Evolutionary conservation across 331 rosid species (phyloP), one percentile per base, ranked within the genome.

Genomic region (Malus hybrid): DNA sequence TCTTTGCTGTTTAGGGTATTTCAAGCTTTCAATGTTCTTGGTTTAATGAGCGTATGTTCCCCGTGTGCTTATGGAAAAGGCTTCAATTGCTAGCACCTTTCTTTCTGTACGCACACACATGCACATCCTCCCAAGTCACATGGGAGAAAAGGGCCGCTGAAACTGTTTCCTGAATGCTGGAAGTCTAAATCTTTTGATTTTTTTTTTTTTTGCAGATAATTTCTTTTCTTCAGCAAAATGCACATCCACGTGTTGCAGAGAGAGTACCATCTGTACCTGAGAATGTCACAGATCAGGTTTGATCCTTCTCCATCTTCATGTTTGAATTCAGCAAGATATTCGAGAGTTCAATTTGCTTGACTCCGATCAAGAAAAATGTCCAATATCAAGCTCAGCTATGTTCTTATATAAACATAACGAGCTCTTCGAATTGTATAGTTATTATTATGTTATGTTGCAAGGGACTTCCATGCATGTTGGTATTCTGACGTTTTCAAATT

Each of bases 211-310:
- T 32, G 81, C 93, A 94, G 99, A 94, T 92, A 81, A 71, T 90
- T 75, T 81, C 87, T 75, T 94, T 94, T 82, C 88, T 94, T 70
- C 91, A 88, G 89, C 97, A 94, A 83, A 92, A 94, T 82, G 91
- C 99, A 64, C 97, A 92, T 86, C 87, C 97, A 69, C 92, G 99
- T 29, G 99, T 92, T 81, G 89, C 96, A 3, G 91, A 87, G 75
- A 92, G 93, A 84, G 18, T 81, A 73, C 99, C 97, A 55, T 66
- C 92, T 33, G 87, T 92, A 32, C 97, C 99, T 18, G 97, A 94
- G 86, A 94, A 94, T 83, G 97, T 94, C 82, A 94, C 97, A 1
- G 97, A 94, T 79, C 96, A 92, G 99, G 97, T 90, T 79, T 50
- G 53, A 53, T 57, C 71, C 72, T 63, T 78, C 84, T 65, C 63